phyloP scores from a whole-genome alignment of 1,139 yeast genomes.

The Sugiyamaella sp. region DNA sequence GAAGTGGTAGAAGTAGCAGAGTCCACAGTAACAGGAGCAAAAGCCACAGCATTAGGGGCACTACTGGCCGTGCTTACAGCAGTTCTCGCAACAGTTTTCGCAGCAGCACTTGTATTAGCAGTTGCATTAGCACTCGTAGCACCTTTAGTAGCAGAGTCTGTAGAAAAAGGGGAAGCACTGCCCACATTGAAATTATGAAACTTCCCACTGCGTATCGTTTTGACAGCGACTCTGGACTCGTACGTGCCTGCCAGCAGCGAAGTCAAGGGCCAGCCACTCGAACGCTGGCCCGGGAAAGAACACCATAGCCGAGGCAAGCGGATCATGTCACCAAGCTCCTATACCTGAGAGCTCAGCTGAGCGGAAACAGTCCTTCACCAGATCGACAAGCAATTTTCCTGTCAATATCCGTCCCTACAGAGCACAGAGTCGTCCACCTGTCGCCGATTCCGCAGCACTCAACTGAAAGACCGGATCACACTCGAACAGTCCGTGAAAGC shows the following conservation, averaged over 20 bases:
- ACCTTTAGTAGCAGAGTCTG: not conserved
- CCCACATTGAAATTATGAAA: no score
- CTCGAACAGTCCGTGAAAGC: no score
- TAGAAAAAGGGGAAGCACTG: not conserved
- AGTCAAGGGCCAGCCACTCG: not conserved
- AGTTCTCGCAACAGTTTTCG: not conserved
- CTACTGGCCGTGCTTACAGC: not conserved
- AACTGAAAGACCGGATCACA: no score
- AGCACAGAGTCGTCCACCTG: no score
- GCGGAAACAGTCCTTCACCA: no score
- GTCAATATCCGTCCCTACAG: no score
- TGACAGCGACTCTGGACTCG: not conserved
- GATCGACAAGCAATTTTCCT: no score
- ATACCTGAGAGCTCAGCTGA: no score
- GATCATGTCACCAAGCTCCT: not conserved
- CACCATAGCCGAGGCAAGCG: constrained; percentile 1
- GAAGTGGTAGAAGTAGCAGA: no score
- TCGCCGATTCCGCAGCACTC: no score
- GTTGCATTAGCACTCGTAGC: not conserved
- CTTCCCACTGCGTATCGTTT: constrained; percentile 2
- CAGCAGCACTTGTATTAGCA: not conserved
- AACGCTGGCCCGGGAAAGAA: not conserved
- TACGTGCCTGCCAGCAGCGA: no score
- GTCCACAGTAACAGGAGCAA: no score
- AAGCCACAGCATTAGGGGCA: not conserved